These are phyloP conservation scores for Vitis hybrid DNA, from an alignment of 177 flowering plant species.

Conservation along the genomic window DNA sequence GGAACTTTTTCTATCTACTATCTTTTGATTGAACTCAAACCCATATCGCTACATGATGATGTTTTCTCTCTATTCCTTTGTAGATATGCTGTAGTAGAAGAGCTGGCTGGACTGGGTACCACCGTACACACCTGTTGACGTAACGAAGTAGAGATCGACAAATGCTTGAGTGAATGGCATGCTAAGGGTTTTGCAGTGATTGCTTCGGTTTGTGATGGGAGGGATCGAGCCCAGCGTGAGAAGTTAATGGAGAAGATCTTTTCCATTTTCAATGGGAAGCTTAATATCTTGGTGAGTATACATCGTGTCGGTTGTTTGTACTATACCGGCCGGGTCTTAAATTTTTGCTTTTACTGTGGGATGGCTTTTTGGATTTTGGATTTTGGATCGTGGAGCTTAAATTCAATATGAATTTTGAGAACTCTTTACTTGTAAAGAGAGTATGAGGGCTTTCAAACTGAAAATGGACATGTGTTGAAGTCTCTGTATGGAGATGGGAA, in stretches of 20 bases:
- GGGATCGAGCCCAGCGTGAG: constrained; percentile 29
- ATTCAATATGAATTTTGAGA: too few relatives aligned
- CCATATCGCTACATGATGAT: too few relatives aligned
- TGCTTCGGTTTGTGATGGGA: constrained; percentile 49
- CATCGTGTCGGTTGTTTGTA: too few relatives aligned
- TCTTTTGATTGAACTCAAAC: too few relatives aligned
- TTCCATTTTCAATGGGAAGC: constrained; percentile 31
- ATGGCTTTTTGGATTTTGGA: too few relatives aligned
- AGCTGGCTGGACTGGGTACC: constrained; percentile 41
- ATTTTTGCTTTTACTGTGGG: too few relatives aligned
- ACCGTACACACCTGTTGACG: constrained; percentile 40
- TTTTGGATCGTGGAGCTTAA: too few relatives aligned
- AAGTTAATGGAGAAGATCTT: constrained; percentile 28
- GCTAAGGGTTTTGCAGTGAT: constrained; percentile 37
- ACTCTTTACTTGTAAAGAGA: too few relatives aligned
- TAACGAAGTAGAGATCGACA: constrained; percentile 28
- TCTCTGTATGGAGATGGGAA: neutral
- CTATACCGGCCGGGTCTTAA: too few relatives aligned
- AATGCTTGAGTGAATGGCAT: constrained; percentile 35
- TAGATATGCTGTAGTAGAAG: constrained; percentile 45
- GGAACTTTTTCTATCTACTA: too few relatives aligned
- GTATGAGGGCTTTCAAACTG: too few relatives aligned
- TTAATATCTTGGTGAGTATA: constrained; percentile 38
- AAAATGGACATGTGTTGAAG: too few relatives aligned
- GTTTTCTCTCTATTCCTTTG: neutral